A percentile compares a stretch with the other conserved stretches of the same genome.
Evolutionary conservation across 176 grass and related monocot genomes (phyloP).

Genomic region (Pontederia crassipes): DNA sequence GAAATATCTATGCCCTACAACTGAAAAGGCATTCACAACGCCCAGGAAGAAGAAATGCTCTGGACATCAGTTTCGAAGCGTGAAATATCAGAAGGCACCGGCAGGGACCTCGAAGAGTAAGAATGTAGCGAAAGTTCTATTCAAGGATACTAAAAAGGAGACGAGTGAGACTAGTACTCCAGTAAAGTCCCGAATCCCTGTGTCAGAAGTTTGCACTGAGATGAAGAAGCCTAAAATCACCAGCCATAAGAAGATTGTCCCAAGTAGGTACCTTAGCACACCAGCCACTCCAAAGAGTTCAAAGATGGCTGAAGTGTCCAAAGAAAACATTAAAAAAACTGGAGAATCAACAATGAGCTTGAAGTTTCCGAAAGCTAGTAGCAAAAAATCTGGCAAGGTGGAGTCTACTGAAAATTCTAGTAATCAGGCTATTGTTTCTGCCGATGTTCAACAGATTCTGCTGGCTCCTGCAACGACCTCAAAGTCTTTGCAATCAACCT

Average conservation of each 20-base stretch:
- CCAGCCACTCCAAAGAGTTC: slow-evolving; percentile 16
- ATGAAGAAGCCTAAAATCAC: slow-evolving; percentile 42
- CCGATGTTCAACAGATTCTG: slow-evolving; percentile 7
- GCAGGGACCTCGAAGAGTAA: slow-evolving; percentile 19
- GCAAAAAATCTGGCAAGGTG: neutral
- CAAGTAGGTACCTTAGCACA: slow-evolving; percentile 60
- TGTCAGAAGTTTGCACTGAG: slow-evolving; percentile 31
- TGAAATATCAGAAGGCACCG: slow-evolving; percentile 31
- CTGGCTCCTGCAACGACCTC: too few relatives aligned
- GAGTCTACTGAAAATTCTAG: neutral
- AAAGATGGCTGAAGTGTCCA: slow-evolving; percentile 22
- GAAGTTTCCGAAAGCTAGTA: neutral
- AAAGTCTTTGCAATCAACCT: too few relatives aligned
- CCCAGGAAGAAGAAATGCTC: slow-evolving; percentile 20
- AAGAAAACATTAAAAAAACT: slow-evolving; percentile 23
- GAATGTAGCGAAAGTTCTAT: slow-evolving; percentile 34
- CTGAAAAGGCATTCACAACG: slow-evolving; percentile 41
- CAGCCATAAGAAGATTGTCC: slow-evolving; percentile 37
- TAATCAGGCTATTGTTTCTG: neutral
- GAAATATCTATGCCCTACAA: neutral
- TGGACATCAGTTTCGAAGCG: slow-evolving; percentile 36
- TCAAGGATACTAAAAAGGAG: slow-evolving; percentile 32
- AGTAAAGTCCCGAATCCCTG: slow-evolving; percentile 22
- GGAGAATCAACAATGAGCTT: neutral
- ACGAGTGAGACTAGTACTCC: slow-evolving; percentile 11